Evolutionary conservation across 2,329 filamentous ascomycete genomes (phyloP).

Genomic region (Fusarium austroafricanum): DNA sequence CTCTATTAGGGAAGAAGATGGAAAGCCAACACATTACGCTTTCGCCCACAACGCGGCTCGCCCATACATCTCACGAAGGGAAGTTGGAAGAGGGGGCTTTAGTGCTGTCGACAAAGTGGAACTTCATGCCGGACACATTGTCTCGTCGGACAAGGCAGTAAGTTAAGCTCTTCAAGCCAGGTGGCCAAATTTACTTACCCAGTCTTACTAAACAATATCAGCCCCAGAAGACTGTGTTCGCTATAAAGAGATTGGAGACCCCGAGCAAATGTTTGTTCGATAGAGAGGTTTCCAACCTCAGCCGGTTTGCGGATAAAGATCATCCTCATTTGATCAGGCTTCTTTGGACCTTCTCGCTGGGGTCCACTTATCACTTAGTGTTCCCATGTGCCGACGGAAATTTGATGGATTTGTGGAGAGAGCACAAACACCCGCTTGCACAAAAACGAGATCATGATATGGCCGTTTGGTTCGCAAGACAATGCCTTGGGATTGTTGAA

Average conservation of each 20-base stretch:
- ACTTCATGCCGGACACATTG: slow-evolving; percentile 6
- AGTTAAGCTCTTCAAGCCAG: neutral
- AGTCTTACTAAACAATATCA: neutral
- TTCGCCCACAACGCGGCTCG: neutral
- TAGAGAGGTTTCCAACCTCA: neutral
- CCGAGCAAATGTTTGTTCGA: neutral
- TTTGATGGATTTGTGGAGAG: slow-evolving; percentile 9
- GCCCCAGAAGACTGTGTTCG: neutral
- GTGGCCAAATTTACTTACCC: too few species aligned
- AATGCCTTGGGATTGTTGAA: slow-evolving; percentile 7
- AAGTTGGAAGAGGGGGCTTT: neutral
- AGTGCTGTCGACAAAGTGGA: slow-evolving; percentile 8
- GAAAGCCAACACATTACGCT: neutral
- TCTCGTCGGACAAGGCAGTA: neutral
- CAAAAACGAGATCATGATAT: neutral
- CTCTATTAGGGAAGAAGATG: too few species aligned
- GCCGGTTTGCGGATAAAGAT: neutral
- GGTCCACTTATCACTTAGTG: neutral
- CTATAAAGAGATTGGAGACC: neutral
- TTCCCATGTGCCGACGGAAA: slow-evolving; percentile 20
- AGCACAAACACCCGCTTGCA: neutral
- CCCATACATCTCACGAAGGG: neutral
- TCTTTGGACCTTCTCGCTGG: slow-evolving; percentile 9
- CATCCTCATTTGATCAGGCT: slow-evolving; percentile 14
- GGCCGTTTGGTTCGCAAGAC: neutral